These are phyloP conservation scores for Pyricularia sp. DNA, from an alignment of 2,329 filamentous ascomycete genomes.

Conservation along the genomic window DNA sequence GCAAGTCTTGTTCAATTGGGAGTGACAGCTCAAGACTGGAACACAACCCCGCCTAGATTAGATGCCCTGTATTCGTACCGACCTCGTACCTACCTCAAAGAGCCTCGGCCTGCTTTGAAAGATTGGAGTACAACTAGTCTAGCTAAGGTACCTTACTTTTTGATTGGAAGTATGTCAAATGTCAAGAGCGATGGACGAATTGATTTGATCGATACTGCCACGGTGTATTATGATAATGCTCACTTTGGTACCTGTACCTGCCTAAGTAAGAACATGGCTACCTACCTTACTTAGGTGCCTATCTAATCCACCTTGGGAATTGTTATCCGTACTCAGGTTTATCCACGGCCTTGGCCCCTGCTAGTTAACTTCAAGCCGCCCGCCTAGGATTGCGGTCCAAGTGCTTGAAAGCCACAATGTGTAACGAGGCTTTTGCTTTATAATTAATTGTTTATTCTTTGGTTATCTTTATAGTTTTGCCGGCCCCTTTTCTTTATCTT, in stretches of 20 bases:
- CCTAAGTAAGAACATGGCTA: no score
- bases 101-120: background rate
- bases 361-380: no score
- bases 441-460: background rate
- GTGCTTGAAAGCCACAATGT: background rate
- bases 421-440: background rate
- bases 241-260: background rate
- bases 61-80: background rate
- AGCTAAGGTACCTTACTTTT: no score
- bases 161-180: background rate
- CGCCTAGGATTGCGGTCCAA: background rate
- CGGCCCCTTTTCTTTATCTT: background rate
- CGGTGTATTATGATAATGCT: background rate
- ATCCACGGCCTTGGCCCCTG: no score
- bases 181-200: background rate
- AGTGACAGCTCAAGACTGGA: background rate
- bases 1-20: background rate
- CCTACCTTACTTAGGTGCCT: no score
- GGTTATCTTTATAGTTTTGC: background rate
- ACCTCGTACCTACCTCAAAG: background rate
- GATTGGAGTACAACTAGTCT: background rate
- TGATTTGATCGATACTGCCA: background rate
- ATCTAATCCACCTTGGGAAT: no score
- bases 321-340: no score
- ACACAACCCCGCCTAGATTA: background rate